Base-by-base conservation (phyloP, 148 eudicot species). In the Agrostemma githago region DNA sequence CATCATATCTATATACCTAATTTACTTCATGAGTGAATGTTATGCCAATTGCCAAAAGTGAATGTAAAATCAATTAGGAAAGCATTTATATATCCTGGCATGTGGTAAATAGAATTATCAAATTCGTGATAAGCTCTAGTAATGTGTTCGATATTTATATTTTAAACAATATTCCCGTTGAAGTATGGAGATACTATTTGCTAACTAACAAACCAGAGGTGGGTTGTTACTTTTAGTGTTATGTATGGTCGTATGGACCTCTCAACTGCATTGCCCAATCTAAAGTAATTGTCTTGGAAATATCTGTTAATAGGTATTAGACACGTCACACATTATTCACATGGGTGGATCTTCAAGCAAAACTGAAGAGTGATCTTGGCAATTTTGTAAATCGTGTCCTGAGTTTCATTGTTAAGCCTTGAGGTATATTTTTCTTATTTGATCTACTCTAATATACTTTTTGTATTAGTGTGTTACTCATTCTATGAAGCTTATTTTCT, bases 131-230 rank as follows among this genome's bases (percentile, higher is more conserved):
- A n/a, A n/a, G n/a, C n/a, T n/a, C n/a, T n/a, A n/a, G n/a, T n/a
- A n/a, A n/a, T n/a, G n/a, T n/a, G n/a, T n/a, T n/a, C n/a, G n/a
- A n/a, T n/a, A n/a, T n/a, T n/a, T n/a, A n/a, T n/a, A n/a, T n/a
- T n/a, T n/a, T n/a, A n/a, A n/a, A n/a, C 62, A 78, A 77, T 62
- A 89, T 93, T 82, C 98, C 98, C 76, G 98, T 88, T 8, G 98
- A 88, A 87, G 97, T 95, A 37, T 95, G 98, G 98, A 84, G 98
- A 84, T 95, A 92, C 78, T 95, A 95, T 80, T 73, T 95, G 85
- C 80, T 95, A 51, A 87, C 97, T 15, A 95, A 95, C 76, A 86
- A 96, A 74, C 98, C 98, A 65, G 97, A 95, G 97, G 98, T 91
- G 71, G 66, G 68, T 65, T 12, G 11, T 34, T 51, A 60, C n/a